A percentile compares a stretch with the other conserved stretches of the same genome.
Conservation (phyloP, 1,284 basidiomycete genomes). For the Amylostereum areolatum region DNA sequence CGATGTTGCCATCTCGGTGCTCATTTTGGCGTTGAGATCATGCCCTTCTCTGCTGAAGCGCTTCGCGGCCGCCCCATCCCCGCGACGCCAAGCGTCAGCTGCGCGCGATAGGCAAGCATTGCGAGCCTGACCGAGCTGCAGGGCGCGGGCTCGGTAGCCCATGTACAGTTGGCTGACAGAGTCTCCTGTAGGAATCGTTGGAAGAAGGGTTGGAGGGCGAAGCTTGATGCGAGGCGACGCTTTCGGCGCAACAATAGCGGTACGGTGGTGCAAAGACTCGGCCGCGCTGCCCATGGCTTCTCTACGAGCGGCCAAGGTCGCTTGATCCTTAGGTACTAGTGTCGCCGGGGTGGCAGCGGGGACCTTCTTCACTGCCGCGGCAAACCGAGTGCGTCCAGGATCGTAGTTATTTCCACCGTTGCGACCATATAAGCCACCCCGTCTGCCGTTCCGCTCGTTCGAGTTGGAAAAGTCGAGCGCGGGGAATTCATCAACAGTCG, state of each 20-base stretch:
- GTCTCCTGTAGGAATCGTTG: conserved; percentile 83
- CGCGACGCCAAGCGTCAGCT: conserved; percentile 90
- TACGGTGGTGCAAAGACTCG: conserved; percentile 58
- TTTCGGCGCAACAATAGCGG: conserved; percentile 74
- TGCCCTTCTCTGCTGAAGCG: conserved; percentile 91
- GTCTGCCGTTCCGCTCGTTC: conserved; percentile 34
- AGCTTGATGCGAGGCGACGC: conserved; percentile 81
- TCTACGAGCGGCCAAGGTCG: conserved; percentile 38
- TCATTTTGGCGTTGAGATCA: conserved; percentile 87
- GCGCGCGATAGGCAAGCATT: conserved; percentile 95
- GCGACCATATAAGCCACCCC: conserved; percentile 34
- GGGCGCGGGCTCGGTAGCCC: conserved; percentile 77
- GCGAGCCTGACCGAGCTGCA: conserved; percentile 88
- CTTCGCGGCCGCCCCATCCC: conserved; percentile 93
- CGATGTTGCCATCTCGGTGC: conserved; percentile 74
- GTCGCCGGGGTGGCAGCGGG: conserved; percentile 21
- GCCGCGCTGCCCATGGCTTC: conserved; percentile 52
- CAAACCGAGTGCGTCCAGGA: conserved; percentile 79
- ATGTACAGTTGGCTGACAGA: conserved; percentile 80
- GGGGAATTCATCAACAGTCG: conserved; percentile 83
- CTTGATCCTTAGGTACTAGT: conserved; percentile 23
- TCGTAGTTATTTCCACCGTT: conserved; percentile 48
- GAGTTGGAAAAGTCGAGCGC: conserved; percentile 48
- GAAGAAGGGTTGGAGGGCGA: conserved; percentile 77
- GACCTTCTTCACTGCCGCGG: conserved; percentile 73